Base-by-base conservation (phyloP, 495 filamentous ascomycete genomes). In the Neurospora sp. region DNA sequence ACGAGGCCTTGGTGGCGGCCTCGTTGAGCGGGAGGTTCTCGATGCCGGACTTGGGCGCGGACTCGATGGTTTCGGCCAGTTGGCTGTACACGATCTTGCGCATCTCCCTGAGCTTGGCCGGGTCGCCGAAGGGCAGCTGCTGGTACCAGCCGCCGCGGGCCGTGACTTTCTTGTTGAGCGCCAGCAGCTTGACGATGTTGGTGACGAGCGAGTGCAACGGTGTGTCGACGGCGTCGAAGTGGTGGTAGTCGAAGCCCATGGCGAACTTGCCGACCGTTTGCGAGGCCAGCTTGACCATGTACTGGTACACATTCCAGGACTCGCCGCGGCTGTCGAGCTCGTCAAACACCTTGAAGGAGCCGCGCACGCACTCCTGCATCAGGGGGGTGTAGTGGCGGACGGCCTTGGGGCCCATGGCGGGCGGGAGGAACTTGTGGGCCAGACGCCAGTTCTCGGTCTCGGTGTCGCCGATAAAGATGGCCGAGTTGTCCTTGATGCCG, bases 231-330 rank as follows among this genome's bases (percentile, higher is more conserved):
- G 76, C 39, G 5, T 74, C 75, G 74, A 90, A 89, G 71, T 90
- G 87, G 42, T 84, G 59, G 31, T 88, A 83, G 76, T 89, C 86
- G 73, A 83, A 71, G 2, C 84, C 85, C 0, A 89, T 80, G 0
- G 81, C 81, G 5, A 90, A 73, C 75, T 86, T 86, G 18, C 85
- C 83, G 18, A 89, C 84, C 3, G 84, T 81, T 65, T 87, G 86
- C 0, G 86, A 84, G 4, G 80, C 87, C 0, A 90, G 81, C 78
- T 90, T 89, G 18, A 89, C 74, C 86, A 89, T 89, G 69, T 86
- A 89, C 44, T 83, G 85, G 71, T 89, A 90, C 9, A 86, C 86
- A 75, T 89, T 89, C 81, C 81, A 89, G 0, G 87, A 82, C 71
- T 86, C 81, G 1, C 75, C 83, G 18, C 79, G 75, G 39, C 81